Conservation (phyloP, 495 filamentous ascomycete genomes). For the Hyphodiscus hymeniophilus region DNA sequence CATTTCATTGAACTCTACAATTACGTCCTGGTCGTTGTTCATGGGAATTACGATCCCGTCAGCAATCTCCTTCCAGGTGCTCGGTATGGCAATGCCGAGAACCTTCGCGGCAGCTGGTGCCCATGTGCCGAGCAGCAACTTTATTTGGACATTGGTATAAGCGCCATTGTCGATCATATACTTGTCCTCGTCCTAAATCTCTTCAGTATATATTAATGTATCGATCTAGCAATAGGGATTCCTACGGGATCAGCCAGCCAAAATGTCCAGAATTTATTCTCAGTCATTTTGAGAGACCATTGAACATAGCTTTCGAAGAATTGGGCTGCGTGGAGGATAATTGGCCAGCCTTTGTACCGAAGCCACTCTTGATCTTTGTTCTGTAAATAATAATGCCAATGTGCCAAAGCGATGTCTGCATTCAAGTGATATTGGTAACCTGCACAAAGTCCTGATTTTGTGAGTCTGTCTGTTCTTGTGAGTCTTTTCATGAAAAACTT, state of each 20-base stretch:
- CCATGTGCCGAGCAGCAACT: neutral
- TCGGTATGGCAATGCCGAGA: conserved; percentile 17
- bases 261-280: neutral
- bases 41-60: conserved; percentile 27
- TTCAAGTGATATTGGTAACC: conserved; percentile 58
- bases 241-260: neutral
- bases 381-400: conserved; percentile 33
- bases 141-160: conserved; percentile 50
- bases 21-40: conserved; percentile 36
- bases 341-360: conserved; percentile 33
- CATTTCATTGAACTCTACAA: conserved; percentile 55
- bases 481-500: too few relatives aligned
- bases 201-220: conserved; percentile 67
- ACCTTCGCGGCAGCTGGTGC: neutral
- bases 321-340: conserved; percentile 34
- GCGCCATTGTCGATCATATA: conserved; percentile 61
- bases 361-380: conserved; percentile 35
- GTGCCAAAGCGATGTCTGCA: conserved; percentile 58
- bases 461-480: too few relatives aligned
- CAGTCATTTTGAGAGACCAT: neutral
- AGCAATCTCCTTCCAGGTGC: conserved; percentile 27
- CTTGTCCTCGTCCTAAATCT: conserved; percentile 41
- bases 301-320: neutral
- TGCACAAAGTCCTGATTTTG: too few relatives aligned
- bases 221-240: conserved; percentile 14